phyloP scores from a whole-genome alignment of 306 rosid species.

The Crataegus laevigata region DNA sequence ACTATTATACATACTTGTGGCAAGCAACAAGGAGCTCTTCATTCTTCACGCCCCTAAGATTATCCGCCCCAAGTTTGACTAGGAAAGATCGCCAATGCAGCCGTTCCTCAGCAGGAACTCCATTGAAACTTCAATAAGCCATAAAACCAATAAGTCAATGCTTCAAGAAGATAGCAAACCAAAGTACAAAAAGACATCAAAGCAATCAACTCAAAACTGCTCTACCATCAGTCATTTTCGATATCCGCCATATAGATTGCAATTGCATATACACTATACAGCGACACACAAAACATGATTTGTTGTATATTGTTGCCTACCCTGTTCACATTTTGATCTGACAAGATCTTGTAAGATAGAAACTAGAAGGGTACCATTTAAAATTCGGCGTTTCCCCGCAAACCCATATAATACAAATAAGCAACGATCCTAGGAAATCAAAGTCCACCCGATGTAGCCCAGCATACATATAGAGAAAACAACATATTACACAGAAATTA shows the following conservation, averaged over 20 bases:
- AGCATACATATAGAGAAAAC: not conserved
- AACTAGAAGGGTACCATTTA: not conserved
- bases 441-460: not conserved
- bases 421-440: not conserved
- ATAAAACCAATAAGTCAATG: not conserved
- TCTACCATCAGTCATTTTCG: not conserved
- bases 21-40: conserved; percentile 95
- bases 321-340: not conserved
- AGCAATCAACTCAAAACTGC: not conserved
- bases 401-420: not conserved
- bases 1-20: conserved; percentile 62
- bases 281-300: not conserved
- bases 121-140: conserved; percentile 61
- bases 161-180: not conserved
- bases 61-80: conserved; percentile 90
- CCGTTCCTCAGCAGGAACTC: conserved; percentile 92
- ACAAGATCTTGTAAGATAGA: not conserved
- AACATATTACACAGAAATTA: not conserved
- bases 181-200: not conserved
- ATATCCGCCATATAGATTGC: not conserved
- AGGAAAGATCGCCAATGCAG: conserved; percentile 94
- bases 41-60: conserved; percentile 80
- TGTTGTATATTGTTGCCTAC: not conserved
- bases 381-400: not conserved
- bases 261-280: not conserved